Evolutionary conservation across 176 grass and related monocot genomes (phyloP), one percentile per base, ranked within the genome.

Genomic region (Carex cristatella): DNA sequence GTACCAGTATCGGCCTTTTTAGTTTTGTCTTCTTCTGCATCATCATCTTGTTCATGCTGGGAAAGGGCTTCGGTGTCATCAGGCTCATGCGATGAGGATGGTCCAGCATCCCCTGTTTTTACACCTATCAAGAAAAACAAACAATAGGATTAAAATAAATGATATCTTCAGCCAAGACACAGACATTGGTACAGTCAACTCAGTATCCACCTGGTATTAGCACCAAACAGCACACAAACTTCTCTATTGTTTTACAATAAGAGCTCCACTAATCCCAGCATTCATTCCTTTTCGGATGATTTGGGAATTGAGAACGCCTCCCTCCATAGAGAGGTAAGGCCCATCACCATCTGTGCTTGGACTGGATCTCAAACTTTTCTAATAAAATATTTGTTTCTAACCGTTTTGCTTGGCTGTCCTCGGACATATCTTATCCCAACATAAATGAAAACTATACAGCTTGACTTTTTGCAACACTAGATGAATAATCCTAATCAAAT

Each of bases 41-140:
- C 35, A 62, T 84, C 55, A 46, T 49, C 37, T 61, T 77, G 15
- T 66, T 46, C 73, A 58, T 87, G 80, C 60, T 77, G 71, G 13
- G 18, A 70, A 6, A n/a, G 37, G 2, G 38, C 78, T 14, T 84
- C 84, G 10, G 60, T 83, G 33, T 72, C 75, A 67, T 81, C 72
- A 19, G 88, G 68, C 53, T 69, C 61, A 70, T 56, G 38, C 28
- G 82, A 71, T 16, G 88, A 82, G 6, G 87, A 89, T 59, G 88
- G 66, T 74, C 54, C 60, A 59, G 61, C 77, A 77, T 68, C 79
- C 5, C 18, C 70, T 4, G 27, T 33, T 84, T 71, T 27, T 15
- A 15, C 54, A 79, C 49, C 84, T 90, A 81, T 61, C 60, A 7
- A 83, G 37, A 53, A 55, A 10, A 65, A 28, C 13, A 81, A 59